Evolutionary conservation across 31 red algal species (phyloP).

Genomic region (Odonthalia washingtoniensis): DNA sequence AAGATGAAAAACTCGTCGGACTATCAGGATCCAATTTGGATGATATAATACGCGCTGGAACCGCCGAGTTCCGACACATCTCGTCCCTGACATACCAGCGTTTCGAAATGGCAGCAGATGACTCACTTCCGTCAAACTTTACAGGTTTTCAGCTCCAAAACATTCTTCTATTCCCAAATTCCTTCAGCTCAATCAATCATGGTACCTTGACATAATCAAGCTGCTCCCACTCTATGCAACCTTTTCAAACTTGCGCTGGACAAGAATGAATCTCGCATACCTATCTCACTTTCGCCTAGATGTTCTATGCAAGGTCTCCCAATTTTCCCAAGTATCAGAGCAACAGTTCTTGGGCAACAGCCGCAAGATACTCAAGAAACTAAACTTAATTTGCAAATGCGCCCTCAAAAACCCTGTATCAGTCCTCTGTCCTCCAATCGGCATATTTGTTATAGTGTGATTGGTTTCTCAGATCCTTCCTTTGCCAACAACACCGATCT

Average conservation of each 20-base stretch:
- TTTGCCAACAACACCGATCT: too few species aligned
- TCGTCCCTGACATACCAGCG: background rate
- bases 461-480: conserved; percentile 43
- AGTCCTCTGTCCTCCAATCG: background rate
- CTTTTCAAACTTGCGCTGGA: background rate
- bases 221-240: background rate
- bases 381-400: conserved; percentile 6
- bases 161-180: too few species aligned
- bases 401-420: background rate
- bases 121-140: background rate
- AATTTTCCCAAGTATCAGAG: conserved; percentile 26
- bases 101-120: conserved; percentile 28
- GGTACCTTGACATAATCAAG: conserved; percentile 15
- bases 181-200: background rate
- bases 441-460: background rate
- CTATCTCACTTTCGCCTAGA: conserved; percentile 24
- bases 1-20: too few species aligned
- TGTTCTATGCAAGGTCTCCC: conserved; percentile 30
- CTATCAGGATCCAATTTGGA: background rate
- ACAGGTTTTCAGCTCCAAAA: conserved; percentile 25
- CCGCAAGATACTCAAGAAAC: conserved; percentile 2
- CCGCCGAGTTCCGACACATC: background rate
- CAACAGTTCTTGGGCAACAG: too few species aligned
- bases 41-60: background rate
- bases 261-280: conserved; percentile 46